phyloP scores from a whole-genome alignment of 768 basidiomycete genomes.

The Suillus spraguei region DNA sequence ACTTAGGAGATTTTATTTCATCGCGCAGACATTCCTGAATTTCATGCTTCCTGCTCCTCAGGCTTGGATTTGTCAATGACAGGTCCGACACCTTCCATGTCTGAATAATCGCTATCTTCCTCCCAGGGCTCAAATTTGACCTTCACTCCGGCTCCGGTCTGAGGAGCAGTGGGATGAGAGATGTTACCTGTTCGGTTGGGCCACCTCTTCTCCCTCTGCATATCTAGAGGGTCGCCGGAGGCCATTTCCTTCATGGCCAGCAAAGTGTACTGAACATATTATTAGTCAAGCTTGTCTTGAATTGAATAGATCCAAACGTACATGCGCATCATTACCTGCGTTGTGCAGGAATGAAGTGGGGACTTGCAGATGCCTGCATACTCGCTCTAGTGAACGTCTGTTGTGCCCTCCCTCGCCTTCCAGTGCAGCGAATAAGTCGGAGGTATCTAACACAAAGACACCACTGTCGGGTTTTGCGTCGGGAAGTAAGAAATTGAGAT shows the following conservation, averaged over 20 bases:
- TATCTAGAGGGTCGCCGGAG: conserved; percentile 69
- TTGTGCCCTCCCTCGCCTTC: conserved; percentile 59
- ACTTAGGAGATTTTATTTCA: conserved; percentile 5
- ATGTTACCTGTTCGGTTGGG: conserved; percentile 53
- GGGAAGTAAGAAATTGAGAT: conserved; percentile 58
- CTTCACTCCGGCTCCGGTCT: conserved; percentile 38
- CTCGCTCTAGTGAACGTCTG: conserved; percentile 57
- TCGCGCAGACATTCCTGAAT: conserved; percentile 10
- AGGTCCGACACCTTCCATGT: conserved; percentile 43
- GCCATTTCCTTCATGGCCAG: conserved; percentile 71
- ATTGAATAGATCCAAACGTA: conserved; percentile 36
- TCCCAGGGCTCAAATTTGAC: conserved; percentile 64
- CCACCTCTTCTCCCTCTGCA: conserved; percentile 80
- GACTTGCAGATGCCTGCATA: conserved; percentile 66
- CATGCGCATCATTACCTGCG: conserved; percentile 86
- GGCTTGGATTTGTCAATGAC: conserved; percentile 19
- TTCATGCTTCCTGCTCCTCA: conserved; percentile 5
- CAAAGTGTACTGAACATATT: conserved; percentile 64
- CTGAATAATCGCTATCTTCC: conserved; percentile 52
- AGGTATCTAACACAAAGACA: conserved; percentile 71
- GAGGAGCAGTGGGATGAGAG: conserved; percentile 20
- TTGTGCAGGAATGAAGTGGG: conserved; percentile 67
- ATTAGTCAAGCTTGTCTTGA: conserved; percentile 7
- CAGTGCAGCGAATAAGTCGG: conserved; percentile 74
- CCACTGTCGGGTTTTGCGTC: conserved; percentile 53